These are phyloP conservation scores for Sapria himalayana DNA, from an alignment of 345 rosid species.

Conservation along the genomic window DNA sequence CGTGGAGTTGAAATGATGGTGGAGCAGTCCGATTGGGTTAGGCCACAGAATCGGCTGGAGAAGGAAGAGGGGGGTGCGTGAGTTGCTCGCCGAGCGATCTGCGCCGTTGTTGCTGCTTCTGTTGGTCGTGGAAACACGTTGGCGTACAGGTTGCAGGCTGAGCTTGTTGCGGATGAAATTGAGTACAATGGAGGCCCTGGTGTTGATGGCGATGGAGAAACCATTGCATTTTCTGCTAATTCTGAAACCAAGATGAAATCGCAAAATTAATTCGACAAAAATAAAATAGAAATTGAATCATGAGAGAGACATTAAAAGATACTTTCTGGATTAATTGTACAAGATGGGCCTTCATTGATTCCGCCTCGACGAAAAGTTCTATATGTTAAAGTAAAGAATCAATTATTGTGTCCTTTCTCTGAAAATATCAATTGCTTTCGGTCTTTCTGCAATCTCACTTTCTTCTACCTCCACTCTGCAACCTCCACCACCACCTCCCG, in stretches of 20 bases:
- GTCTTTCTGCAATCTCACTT: no score
- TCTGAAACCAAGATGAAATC: slow-evolving; percentile 13
- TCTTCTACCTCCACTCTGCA: no score
- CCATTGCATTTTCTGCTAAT: slow-evolving; percentile 28
- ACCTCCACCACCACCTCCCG: no score
- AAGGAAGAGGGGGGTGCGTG: slow-evolving; percentile 18
- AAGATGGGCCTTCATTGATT: no score
- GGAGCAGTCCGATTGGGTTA: slow-evolving; percentile 10
- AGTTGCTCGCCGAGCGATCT: slow-evolving; percentile 5
- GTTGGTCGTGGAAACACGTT: no score
- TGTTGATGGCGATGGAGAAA: slow-evolving; percentile 16
- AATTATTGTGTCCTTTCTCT: slow-evolving; percentile 27
- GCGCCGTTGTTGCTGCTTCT: not conserved
- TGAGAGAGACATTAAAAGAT: not conserved
- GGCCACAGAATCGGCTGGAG: slow-evolving; percentile 13
- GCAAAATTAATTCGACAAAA: not conserved
- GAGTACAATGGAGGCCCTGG: slow-evolving; percentile 9
- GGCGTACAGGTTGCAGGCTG: no score
- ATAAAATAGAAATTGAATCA: not conserved
- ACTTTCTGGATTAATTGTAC: slow-evolving; percentile 7
- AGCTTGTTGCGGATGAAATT: slow-evolving; percentile 21
- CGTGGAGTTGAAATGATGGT: slow-evolving; percentile 12
- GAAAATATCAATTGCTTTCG: slow-evolving; percentile 4
- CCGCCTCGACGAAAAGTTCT: no score
- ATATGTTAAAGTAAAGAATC: no score